phyloP scores from a whole-genome alignment of 768 basidiomycete species.

The Termitomyces sp. region DNA sequence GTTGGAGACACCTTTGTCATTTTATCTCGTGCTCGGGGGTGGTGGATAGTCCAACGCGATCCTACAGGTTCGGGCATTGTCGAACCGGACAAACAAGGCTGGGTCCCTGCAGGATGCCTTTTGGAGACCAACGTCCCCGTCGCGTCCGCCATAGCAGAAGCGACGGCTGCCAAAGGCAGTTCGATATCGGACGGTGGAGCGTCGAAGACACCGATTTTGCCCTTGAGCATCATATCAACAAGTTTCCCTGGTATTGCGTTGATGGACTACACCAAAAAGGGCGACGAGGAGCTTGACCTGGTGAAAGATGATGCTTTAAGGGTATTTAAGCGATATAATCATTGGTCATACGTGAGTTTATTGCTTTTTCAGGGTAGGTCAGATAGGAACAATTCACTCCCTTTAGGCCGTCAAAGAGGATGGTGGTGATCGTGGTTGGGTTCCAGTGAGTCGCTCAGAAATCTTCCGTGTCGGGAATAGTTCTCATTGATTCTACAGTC shows the following conservation, averaged over 20 bases:
- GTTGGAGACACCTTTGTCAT: slow-evolving; percentile 97
- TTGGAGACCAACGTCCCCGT: slow-evolving; percentile 92
- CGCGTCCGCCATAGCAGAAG: slow-evolving; percentile 80
- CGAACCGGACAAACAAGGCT: slow-evolving; percentile 84
- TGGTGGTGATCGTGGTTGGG: slow-evolving; percentile 93
- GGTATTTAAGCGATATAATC: slow-evolving; percentile 97
- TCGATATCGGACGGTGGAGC: slow-evolving; percentile 30
- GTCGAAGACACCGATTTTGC: slow-evolving; percentile 78
- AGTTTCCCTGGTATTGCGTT: slow-evolving; percentile 94
- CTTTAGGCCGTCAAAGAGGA: slow-evolving; percentile 87
- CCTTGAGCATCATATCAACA: slow-evolving; percentile 90
- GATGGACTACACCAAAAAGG: slow-evolving; percentile 95
- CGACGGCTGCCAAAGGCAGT: slow-evolving; percentile 54
- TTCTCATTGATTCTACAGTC: slow-evolving; percentile 37
- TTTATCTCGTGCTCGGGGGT: slow-evolving; percentile 89
- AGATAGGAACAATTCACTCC: not conserved
- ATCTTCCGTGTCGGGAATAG: not conserved
- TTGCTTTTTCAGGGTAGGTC: slow-evolving; percentile 7
- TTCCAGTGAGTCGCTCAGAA: slow-evolving; percentile 53
- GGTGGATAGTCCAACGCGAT: slow-evolving; percentile 99
- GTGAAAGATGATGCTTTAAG: slow-evolving; percentile 83
- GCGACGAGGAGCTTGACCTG: slow-evolving; percentile 87
- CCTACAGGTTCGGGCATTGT: slow-evolving; percentile 77
- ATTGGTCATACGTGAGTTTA: slow-evolving; percentile 84
- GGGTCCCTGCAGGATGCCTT: slow-evolving; percentile 97